Evolutionary conservation across 805 yeast species (phyloP).

Genomic region (Teunomyces gatunensis): DNA sequence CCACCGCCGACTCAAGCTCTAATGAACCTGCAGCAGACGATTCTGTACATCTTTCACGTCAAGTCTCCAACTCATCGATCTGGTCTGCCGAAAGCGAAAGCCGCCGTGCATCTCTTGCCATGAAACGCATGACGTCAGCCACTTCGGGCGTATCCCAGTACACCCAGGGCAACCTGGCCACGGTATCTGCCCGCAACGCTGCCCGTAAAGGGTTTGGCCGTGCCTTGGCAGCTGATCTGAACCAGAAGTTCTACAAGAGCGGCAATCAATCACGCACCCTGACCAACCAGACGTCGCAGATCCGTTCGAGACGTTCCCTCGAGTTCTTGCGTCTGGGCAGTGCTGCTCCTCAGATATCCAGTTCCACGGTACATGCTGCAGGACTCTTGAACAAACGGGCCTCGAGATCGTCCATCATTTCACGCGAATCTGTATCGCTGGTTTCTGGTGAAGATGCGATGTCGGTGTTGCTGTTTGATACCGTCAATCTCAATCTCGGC

Average conservation of each 20-base stretch:
- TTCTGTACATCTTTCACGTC: conserved; percentile 16
- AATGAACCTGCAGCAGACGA: neutral
- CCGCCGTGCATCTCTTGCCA: conserved; percentile 25
- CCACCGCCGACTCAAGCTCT: conserved; percentile 1
- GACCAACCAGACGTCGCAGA: conserved; percentile 2
- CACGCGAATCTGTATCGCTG: conserved; percentile 27
- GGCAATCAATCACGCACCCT: conserved; percentile 9
- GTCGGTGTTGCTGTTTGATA: conserved; percentile 38
- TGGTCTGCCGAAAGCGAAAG: conserved; percentile 36
- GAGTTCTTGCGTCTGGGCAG: conserved; percentile 20
- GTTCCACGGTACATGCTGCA: neutral
- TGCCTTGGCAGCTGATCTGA: conserved; percentile 35
- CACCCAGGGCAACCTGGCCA: conserved; percentile 15
- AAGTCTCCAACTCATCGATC: conserved; percentile 30
- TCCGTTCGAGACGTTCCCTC: conserved; percentile 19
- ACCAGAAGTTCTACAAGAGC: conserved; percentile 21
- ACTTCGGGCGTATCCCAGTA: conserved; percentile 28
- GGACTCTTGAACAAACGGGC: conserved; percentile 26
- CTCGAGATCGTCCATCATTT: conserved; percentile 33
- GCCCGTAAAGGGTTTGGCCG: conserved; percentile 40
- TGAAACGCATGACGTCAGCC: conserved; percentile 29
- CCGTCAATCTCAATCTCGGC: conserved; percentile 18
- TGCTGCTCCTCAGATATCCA: neutral
- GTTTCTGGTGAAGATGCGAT: conserved; percentile 25
- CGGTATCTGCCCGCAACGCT: conserved; percentile 8